Percentiles rank a stretch among this genome's conserved stretches.
Evolutionary conservation across 371 early-diverging fungal genomes (phyloP).

Genomic region (Globomyces sp.): DNA sequence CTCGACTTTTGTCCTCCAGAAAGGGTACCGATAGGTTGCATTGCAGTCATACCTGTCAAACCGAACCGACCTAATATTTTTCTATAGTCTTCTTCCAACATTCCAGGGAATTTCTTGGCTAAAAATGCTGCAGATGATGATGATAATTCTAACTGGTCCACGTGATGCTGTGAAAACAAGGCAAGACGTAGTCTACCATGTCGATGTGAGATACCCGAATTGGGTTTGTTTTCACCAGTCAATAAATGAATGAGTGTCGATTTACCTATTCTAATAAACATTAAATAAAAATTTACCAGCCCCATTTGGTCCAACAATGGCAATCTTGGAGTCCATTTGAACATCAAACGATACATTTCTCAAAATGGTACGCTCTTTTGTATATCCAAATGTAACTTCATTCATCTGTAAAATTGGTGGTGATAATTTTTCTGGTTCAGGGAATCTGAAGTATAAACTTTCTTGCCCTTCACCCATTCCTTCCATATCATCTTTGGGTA

Average conservation of each 20-base stretch:
- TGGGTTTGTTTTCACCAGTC: conserved; percentile 78
- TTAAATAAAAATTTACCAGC: conserved; percentile 32
- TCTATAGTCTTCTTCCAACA: conserved; percentile 93
- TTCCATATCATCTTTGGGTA: conserved; percentile 59
- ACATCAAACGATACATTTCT: conserved; percentile 84
- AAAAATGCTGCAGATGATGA: conserved; percentile 86
- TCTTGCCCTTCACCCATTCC: conserved; percentile 69
- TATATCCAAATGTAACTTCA: conserved; percentile 88
- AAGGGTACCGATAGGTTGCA: conserved; percentile 91
- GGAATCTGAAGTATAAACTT: conserved; percentile 85
- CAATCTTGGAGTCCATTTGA: conserved; percentile 95
- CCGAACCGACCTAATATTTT: conserved; percentile 92
- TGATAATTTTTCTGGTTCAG: conserved; percentile 77
- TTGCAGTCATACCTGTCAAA: conserved; percentile 91
- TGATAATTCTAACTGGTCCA: conserved; percentile 85
- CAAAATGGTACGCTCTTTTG: conserved; percentile 66
- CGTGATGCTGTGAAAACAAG: conserved; percentile 97
- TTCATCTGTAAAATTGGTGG: conserved; percentile 89
- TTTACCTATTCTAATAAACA: conserved; percentile 51
- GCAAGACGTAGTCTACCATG: conserved; percentile 94
- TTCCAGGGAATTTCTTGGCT: conserved; percentile 83
- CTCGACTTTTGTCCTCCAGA: conserved; percentile 98
- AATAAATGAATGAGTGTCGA: conserved; percentile 88
- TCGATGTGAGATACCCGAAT: conserved; percentile 75
- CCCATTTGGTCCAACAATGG: conserved; percentile 81